Conservation (phyloP, 2,329 filamentous ascomycete genomes). For the Hymenoscyphus fraxineus region DNA sequence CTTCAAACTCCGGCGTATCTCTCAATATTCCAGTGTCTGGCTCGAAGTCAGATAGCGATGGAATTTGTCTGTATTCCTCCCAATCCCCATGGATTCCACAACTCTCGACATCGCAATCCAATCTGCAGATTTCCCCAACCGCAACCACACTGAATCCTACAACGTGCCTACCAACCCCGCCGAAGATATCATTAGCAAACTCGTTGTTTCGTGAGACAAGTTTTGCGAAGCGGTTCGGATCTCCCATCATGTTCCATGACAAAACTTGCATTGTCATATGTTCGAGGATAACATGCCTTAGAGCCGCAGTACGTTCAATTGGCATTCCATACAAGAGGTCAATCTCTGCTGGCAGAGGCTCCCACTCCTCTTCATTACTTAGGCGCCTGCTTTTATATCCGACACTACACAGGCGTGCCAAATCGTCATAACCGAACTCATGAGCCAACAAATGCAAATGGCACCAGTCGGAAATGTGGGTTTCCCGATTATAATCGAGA, state of each 20-base stretch:
- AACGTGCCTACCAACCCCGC: neutral
- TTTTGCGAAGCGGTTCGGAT: neutral
- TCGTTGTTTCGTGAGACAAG: neutral
- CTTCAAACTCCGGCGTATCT: neutral
- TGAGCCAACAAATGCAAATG: neutral
- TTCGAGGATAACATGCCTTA: neutral
- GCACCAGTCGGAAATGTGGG: neutral
- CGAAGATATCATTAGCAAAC: neutral
- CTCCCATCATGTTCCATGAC: neutral
- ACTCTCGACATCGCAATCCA: neutral
- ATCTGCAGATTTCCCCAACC: neutral
- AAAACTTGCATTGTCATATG: neutral
- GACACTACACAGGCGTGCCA: neutral
- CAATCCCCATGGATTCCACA: neutral
- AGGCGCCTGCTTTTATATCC: neutral
- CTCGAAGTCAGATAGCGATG: neutral
- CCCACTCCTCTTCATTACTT: neutral
- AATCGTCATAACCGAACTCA: neutral
- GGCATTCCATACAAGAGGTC: neutral
- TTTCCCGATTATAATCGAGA: neutral
- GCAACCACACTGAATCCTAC: neutral
- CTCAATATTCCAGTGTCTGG: neutral
- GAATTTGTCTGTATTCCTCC: neutral
- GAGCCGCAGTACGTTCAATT: neutral
- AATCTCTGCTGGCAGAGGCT: neutral